Base-by-base conservation (phyloP, 306 rosid species). In the Rosa lucieae region DNA sequence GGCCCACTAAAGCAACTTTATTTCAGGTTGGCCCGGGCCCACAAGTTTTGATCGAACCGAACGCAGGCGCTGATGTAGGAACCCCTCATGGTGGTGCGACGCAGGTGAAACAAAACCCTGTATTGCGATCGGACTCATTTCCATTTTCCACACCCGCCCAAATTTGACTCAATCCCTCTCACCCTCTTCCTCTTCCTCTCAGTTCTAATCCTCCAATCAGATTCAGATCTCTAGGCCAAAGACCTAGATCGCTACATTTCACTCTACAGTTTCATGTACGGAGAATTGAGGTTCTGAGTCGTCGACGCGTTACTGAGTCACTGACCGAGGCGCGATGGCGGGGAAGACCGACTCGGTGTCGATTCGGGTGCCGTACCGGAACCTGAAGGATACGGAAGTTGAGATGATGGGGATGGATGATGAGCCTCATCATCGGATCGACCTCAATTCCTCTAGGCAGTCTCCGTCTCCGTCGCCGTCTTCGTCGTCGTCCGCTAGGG, bases 361-460 rank as follows among this genome's bases (percentile, higher is more conserved):
- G 82, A 87, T 90, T 84, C 89, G 87, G 62, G 88, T 95, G 82
- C 94, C 99, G 48, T 95, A 95, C 86, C 82, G 84, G 87, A 89
- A 93, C 85, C 87, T 95, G 68, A 87, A 71, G 78, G 83, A 85
- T 44, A 85, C 89, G 10, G 98, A 95, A 42, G 75, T 95, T 67
- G 99, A 95, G 77, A 86, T 95, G 85, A 91, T 87, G 43, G 89
- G 68, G 42, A 43, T 87, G 17, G 87, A 85, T 32, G 92, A 85
- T 17, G 92, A 91, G 32, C 77, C 87, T 17, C 79, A 73, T 74
- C 88, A 77, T 43, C 85, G 83, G 86, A 88, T 89, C 87, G 90
- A 86, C 14, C 89, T 82, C 65, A 82, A 86, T 76, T 84, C 89
- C 32, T 14, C 84, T 62, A n/a, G 42, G 40, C 76, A 86, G 76